Conservation (phyloP, 1,284 basidiomycete species). For the Rhodotorula sp. region DNA sequence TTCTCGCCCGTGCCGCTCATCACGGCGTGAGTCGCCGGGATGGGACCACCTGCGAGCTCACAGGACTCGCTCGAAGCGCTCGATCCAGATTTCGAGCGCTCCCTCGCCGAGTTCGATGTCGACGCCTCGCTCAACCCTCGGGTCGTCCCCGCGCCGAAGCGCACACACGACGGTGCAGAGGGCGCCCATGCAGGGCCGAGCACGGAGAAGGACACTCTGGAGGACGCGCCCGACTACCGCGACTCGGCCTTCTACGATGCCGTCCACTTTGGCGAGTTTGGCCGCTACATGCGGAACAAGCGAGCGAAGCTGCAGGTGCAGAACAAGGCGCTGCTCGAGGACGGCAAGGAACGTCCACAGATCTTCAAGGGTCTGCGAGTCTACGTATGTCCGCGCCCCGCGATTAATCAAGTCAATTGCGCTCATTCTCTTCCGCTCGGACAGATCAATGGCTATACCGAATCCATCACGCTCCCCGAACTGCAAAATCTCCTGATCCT, state of each 20-base stretch:
- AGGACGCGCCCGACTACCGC: background rate
- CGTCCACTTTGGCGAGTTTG: slow-evolving; percentile 22
- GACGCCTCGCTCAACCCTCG: too few species aligned
- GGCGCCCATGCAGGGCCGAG: too few species aligned
- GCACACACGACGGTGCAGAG: too few species aligned
- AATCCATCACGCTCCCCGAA: slow-evolving; percentile 65
- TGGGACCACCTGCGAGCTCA: too few species aligned
- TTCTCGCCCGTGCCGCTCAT: too few species aligned
- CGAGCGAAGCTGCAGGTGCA: slow-evolving; percentile 67
- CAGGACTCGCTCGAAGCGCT: too few species aligned
- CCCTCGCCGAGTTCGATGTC: too few species aligned
- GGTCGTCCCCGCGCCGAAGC: too few species aligned
- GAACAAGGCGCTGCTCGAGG: slow-evolving; percentile 33
- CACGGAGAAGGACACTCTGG: too few species aligned
- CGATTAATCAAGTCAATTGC: background rate
- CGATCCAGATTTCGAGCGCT: too few species aligned
- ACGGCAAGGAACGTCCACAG: slow-evolving; percentile 51
- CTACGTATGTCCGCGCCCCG: slow-evolving; percentile 59
- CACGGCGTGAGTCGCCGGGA: too few species aligned
- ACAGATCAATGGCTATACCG: slow-evolving; percentile 87
- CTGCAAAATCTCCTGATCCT: slow-evolving; percentile 75
- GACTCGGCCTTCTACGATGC: slow-evolving; percentile 4
- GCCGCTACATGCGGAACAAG: slow-evolving; percentile 77
- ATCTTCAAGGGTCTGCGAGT: slow-evolving; percentile 74
- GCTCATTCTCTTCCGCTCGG: too few species aligned